These are phyloP conservation scores for Hirschioporus abietinus DNA, from an alignment of 768 basidiomycete genomes.

Conservation along the genomic window DNA sequence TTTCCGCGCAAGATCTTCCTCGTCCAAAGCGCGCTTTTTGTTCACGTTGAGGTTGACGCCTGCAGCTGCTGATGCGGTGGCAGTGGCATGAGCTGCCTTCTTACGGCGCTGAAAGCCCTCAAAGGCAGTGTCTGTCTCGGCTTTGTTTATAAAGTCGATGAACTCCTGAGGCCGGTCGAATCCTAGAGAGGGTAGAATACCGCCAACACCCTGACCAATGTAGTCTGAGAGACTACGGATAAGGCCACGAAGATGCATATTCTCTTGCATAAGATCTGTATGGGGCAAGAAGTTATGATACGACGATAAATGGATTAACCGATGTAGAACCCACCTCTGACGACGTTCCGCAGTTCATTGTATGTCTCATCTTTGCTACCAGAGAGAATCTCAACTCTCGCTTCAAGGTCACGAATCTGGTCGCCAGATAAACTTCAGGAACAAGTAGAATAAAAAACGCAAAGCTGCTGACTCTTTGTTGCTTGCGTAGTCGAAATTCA, in stretches of 20 bases:
- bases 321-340: slow-evolving; percentile 49
- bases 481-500: slow-evolving; percentile 88
- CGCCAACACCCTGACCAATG: slow-evolving; percentile 83
- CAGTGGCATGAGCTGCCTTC: slow-evolving; percentile 31
- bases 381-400: slow-evolving; percentile 90
- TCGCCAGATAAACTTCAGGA: neutral
- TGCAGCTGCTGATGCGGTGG: slow-evolving; percentile 16
- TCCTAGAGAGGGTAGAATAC: slow-evolving; percentile 70
- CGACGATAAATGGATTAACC: neutral
- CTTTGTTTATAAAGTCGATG: slow-evolving; percentile 73
- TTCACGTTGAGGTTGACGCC: slow-evolving; percentile 20
- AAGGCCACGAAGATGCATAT: slow-evolving; percentile 75
- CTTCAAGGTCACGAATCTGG: slow-evolving; percentile 93
- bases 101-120: slow-evolving; percentile 81
- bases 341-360: slow-evolving; percentile 73
- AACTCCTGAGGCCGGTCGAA: slow-evolving; percentile 70
- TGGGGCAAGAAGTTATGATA: slow-evolving; percentile 8
- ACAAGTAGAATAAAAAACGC: neutral
- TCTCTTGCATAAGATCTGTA: slow-evolving; percentile 84
- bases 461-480: slow-evolving; percentile 58
- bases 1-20: slow-evolving; percentile 28
- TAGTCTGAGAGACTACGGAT: slow-evolving; percentile 72
- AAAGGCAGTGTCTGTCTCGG: slow-evolving; percentile 91
- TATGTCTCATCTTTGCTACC: slow-evolving; percentile 88
- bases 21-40: slow-evolving; percentile 54